These are phyloP conservation scores for Endocalyx cinctus DNA, from an alignment of 2,329 filamentous ascomycete species.

Conservation along the genomic window DNA sequence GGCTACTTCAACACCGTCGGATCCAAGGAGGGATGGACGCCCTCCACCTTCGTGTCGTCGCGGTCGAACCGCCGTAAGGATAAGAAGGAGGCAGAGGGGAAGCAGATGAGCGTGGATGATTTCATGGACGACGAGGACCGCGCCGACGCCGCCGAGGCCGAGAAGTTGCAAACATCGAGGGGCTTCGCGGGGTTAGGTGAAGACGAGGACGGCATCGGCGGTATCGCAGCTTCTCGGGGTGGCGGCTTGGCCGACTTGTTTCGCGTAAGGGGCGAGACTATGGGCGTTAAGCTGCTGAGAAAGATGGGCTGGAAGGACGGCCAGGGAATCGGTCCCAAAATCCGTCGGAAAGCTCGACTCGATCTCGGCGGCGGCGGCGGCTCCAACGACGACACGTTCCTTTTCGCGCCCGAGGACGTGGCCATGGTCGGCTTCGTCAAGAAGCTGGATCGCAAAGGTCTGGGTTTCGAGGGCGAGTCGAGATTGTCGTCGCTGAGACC, in stretches of 20 bases:
- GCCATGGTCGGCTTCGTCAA: slow-evolving; percentile 60
- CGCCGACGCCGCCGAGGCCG: slow-evolving; percentile 76
- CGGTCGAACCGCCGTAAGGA: slow-evolving; percentile 72
- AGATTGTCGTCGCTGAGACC: slow-evolving; percentile 38
- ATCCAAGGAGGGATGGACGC: slow-evolving; percentile 97
- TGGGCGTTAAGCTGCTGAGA: slow-evolving; percentile 79
- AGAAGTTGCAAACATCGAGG: slow-evolving; percentile 66
- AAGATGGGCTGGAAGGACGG: slow-evolving; percentile 96
- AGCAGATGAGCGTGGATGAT: slow-evolving; percentile 69
- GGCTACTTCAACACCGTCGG: slow-evolving; percentile 98
- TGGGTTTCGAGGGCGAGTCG: slow-evolving; percentile 61
- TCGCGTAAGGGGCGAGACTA: slow-evolving; percentile 69
- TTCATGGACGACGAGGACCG: slow-evolving; percentile 99
- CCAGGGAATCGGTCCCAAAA: slow-evolving; percentile 85
- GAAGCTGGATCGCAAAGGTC: slow-evolving; percentile 65
- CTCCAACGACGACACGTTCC: slow-evolving; percentile 46
- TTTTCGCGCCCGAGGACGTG: slow-evolving; percentile 83
- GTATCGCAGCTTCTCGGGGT: slow-evolving; percentile 37
- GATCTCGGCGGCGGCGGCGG: slow-evolving; percentile 40
- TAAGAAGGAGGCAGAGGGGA: slow-evolving; percentile 55
- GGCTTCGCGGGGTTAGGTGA: slow-evolving; percentile 73
- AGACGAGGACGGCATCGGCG: slow-evolving; percentile 56
- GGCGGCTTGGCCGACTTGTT: slow-evolving; percentile 67
- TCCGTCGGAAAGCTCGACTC: slow-evolving; percentile 69
- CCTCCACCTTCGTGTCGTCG: slow-evolving; percentile 87